These are phyloP conservation scores for Fraxinus baroniana DNA, from an alignment of 305 asterid species.

Conservation along the genomic window DNA sequence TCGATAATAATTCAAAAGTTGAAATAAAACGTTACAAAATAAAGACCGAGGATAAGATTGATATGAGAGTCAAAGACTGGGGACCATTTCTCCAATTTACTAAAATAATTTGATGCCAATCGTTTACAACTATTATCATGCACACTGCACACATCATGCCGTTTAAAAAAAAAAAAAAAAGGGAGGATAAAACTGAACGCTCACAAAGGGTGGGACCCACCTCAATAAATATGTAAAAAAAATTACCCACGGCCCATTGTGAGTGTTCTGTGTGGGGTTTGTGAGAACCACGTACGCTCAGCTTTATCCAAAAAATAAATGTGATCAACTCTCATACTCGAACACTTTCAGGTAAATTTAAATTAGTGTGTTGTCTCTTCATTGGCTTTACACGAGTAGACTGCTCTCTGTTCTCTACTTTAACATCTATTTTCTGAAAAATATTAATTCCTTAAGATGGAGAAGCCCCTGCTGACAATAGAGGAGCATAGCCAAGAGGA, in stretches of 20 bases:
- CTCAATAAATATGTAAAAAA: too few species aligned
- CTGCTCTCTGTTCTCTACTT: neutral
- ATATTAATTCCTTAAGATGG: constrained; percentile 23
- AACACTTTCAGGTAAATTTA: neutral
- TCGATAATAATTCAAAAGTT: neutral
- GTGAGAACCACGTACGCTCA: too few species aligned
- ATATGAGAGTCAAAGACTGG: neutral
- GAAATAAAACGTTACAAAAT: neutral
- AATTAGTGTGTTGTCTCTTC: neutral
- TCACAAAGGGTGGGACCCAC: too few species aligned
- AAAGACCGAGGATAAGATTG: neutral
- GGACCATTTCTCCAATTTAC: neutral
- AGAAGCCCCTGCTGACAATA: constrained; percentile 28
- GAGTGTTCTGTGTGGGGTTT: too few species aligned
- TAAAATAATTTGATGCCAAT: too few species aligned
- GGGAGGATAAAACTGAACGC: too few species aligned
- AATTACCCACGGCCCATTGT: too few species aligned
- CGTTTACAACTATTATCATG: neutral
- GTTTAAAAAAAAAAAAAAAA: too few species aligned
- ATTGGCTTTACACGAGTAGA: neutral
- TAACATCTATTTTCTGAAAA: neutral
- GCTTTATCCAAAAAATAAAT: too few species aligned
- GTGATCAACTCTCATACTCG: too few species aligned
- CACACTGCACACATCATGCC: neutral
- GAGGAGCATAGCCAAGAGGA: constrained; percentile 14